phyloP scores from a whole-genome alignment of 2,329 filamentous ascomycete species.

The Colletotrichum paranaense region DNA sequence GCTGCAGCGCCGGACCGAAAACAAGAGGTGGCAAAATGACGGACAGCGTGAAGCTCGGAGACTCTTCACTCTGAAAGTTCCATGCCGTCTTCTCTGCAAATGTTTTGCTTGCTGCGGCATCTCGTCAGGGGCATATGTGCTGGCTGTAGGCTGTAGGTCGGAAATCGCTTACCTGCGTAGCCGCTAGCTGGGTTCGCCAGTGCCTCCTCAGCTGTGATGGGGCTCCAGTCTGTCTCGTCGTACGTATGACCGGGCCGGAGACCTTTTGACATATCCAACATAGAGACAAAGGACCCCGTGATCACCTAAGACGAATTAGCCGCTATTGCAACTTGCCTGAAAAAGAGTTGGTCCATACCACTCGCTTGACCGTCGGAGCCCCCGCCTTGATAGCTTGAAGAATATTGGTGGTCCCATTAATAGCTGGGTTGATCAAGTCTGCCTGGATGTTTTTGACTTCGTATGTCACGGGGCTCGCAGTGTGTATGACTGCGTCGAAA shows the following conservation, averaged over 20 bases:
- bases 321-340: not conserved
- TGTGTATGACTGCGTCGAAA: constrained; percentile 80
- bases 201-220: not conserved
- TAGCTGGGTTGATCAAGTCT: constrained; percentile 65
- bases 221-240: not conserved
- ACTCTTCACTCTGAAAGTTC: not conserved
- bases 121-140: not conserved
- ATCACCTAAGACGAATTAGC: not conserved
- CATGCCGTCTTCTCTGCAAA: not conserved
- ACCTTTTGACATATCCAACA: not conserved
- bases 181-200: not conserved
- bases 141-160: not conserved
- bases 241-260: not conserved
- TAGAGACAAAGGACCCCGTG: not conserved
- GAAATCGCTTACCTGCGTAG: not conserved
- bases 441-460: constrained; percentile 62
- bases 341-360: constrained; percentile 64
- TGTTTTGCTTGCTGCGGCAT: not conserved
- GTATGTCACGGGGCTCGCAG: constrained; percentile 79
- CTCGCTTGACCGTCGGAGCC: constrained; percentile 67
- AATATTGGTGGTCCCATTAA: constrained; percentile 62
- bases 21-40: not conserved
- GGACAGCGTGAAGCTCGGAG: not conserved
- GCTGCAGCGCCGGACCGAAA: not conserved
- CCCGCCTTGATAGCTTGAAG: constrained; percentile 59